These are phyloP conservation scores for Comarum palustre DNA, from an alignment of 306 rosid genomes.

Conservation along the genomic window DNA sequence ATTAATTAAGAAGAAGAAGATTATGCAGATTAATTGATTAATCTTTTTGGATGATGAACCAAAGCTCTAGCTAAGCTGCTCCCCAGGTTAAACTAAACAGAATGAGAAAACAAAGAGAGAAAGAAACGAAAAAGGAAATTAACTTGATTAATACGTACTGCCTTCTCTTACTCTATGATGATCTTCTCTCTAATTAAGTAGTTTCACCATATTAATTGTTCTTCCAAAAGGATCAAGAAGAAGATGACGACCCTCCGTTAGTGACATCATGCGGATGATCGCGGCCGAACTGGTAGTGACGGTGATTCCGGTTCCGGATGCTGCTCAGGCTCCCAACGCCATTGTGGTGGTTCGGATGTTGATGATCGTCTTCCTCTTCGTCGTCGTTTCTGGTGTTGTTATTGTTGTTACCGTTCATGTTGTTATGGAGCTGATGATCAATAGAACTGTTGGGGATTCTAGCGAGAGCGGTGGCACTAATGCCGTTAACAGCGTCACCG, in stretches of 20 bases:
- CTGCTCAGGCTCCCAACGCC: slow-evolving; percentile 6
- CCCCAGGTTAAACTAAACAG: slow-evolving; percentile 37
- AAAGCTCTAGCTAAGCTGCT: slow-evolving; percentile 24
- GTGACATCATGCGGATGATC: slow-evolving; percentile 41
- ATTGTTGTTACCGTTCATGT: neutral
- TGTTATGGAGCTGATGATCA: slow-evolving; percentile 25
- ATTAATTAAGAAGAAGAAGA: neutral
- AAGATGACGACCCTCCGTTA: slow-evolving; percentile 94
- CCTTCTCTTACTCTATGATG: slow-evolving; percentile 40
- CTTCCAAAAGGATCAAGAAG: slow-evolving; percentile 58
- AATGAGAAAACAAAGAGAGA: slow-evolving; percentile 10
- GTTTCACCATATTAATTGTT: slow-evolving; percentile 42
- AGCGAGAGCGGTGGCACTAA: neutral
- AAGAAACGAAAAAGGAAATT: slow-evolving; percentile 30
- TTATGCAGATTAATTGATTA: slow-evolving; percentile 11
- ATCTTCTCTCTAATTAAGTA: slow-evolving; percentile 21
- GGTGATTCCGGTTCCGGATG: slow-evolving; percentile 28
- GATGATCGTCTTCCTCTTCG: neutral
- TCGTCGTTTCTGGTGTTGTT: slow-evolving; percentile 1
- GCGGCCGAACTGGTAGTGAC: slow-evolving; percentile 26
- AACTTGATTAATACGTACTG: slow-evolving; percentile 21
- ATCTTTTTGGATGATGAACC: neutral
- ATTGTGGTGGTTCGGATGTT: slow-evolving; percentile 1
- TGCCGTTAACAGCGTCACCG: slow-evolving; percentile 13
- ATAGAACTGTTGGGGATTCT: neutral